Base-by-base conservation (phyloP, 2,329 filamentous ascomycete genomes). In the Claviceps digitariae region DNA sequence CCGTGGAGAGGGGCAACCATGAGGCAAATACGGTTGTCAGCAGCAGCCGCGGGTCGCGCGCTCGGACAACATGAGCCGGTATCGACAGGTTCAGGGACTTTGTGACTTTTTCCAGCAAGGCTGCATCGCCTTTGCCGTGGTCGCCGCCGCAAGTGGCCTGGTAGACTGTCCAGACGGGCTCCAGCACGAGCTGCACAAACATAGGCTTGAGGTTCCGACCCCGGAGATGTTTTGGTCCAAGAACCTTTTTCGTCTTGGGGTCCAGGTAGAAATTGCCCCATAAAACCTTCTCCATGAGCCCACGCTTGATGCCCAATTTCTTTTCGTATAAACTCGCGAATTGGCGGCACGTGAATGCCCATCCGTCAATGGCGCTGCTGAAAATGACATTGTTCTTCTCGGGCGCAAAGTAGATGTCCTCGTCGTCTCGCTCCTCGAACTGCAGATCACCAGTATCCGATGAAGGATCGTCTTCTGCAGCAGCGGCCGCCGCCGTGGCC, bases 361-460 rank as follows among this genome's bases (percentile, higher is more conserved):
- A 98, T n/a, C 93, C 93, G 65, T 98, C 93, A 54, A 95, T 86
- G 55, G 93, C 93, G 66, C 91, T 97, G 72, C 89, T 90, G 67
- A 98, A 98, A 58, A 98, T 97, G 67, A 98, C 93, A 64, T 98
- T 98, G 68, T 96, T 96, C 69, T 91, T 95, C 65, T 98, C 93
- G 0, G 93, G 93, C 0, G 93, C 89, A 69, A 98, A 98, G 68
- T 98, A 98, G 27, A 98, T 83, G 66, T 96, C 90, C 66, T 97
- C 90, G 63, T 98, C 93, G 63, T 96, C 90, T 60, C 83, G 83
- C 66, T 97, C 93, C 66, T 96, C 84, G 61, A 89, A 98, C 54
- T 84, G 78, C 5, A 81, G 66, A 17, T 84, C 82, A 3, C 80
- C 78, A n/a, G 71, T 69, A 5, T 77, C 74, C 53, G 72, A 74